These are phyloP conservation scores for Ascochyta viciae-villosae DNA, from an alignment of 2,329 filamentous ascomycete species.

Conservation along the genomic window DNA sequence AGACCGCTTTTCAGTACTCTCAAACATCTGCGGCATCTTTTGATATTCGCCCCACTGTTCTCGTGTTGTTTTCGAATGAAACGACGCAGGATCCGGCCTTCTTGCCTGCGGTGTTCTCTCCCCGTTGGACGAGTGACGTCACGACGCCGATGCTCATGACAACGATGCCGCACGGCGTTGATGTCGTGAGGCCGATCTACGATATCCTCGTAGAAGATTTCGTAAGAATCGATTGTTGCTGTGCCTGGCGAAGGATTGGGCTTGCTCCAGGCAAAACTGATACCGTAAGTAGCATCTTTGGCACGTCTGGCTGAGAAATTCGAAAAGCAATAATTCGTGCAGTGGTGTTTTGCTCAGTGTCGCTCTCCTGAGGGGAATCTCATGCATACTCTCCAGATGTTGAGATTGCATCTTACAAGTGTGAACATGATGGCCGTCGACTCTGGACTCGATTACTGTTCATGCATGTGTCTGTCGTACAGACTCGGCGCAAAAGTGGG, in stretches of 20 bases:
- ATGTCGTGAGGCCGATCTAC: not conserved
- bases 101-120: constrained; percentile 11
- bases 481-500: constrained; percentile 1
- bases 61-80: constrained; percentile 5
- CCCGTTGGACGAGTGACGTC: constrained; percentile 10
- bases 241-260: not conserved
- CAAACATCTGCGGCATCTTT: constrained; percentile 9
- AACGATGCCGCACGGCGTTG: not conserved
- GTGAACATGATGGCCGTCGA: not conserved
- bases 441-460: no score
- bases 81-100: constrained; percentile 3
- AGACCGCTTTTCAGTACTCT: constrained; percentile 7
- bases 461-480: not conserved
- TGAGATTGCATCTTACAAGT: not conserved
- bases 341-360: not conserved
- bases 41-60: constrained; percentile 13
- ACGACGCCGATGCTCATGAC: constrained; percentile 1
- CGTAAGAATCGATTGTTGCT: not conserved
- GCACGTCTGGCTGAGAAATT: not conserved
- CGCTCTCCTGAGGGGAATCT: not conserved
- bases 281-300: not conserved
- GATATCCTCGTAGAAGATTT: not conserved
- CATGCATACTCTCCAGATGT: not conserved
- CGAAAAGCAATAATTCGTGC: no score
- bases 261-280: not conserved